Base-by-base conservation (phyloP, 768 basidiomycete genomes). In the Russula virescens region DNA sequence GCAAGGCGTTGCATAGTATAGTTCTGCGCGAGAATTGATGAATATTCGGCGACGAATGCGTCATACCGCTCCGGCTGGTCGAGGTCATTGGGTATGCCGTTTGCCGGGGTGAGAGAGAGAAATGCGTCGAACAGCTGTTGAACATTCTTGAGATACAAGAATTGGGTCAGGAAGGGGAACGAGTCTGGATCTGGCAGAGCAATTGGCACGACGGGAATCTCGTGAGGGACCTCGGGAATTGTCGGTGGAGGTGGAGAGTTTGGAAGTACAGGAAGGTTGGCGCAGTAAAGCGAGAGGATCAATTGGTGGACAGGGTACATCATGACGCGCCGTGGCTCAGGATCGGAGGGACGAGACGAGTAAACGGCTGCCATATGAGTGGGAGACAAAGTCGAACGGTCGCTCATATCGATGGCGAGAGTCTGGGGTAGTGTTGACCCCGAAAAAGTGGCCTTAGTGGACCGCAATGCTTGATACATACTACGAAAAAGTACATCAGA, bases 301-400 rank as follows among this genome's bases (percentile, higher is more conserved):
- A 89, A 73, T 38, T 83, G 82, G 73, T 93, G 90, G 13, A 83
- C 80, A 5, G 91, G 85, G 66, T 81, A 85, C 56, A 91, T 51
- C 31, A 52, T 63, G 19, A 68, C 61, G 3, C 61, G 55, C 9
- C 59, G 58, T n/a, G 51, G 51, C 21, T 58, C 57, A 42, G 58
- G 38, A 11, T 31, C 26, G 23, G 67, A 53, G 5, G 66, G 53
- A 1, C 58, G 54, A 42, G 63, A 64, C 0, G 67, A 66, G 40
- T 63, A 68, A 26, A 68, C 65, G 31, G 67, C 67, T 8, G 40
- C 55, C 61, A 66, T 63, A 23, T 68, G 67, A 11, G 67, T 68
- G 13, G 67, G 67, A 19, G 51, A 57, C 45, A 51, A 23, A 3
- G 55, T 31, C 11, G 50, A 25, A 2, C 47, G 50, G 14, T 58